Evolutionary conservation across 495 filamentous ascomycete species (phyloP), one percentile per base, ranked within the genome.

Genomic region (Hypoxylon perforatum): DNA sequence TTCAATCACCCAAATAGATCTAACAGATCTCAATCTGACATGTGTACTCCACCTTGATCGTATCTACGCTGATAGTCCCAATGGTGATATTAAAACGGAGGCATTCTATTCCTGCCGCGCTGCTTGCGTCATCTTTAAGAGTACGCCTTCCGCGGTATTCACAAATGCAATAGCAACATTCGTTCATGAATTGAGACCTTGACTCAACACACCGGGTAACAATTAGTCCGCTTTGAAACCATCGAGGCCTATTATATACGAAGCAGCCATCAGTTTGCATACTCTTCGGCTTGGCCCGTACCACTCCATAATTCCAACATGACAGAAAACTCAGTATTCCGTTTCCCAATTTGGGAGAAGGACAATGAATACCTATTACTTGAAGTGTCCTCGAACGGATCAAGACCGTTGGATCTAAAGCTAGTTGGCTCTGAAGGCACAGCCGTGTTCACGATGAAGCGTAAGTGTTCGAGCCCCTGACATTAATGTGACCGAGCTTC

Each of bases 391-490:
- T 60, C 72, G 1, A 68, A 75, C 30, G 72, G 72, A 46, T 64
- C 69, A 4, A 57, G 70, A 30, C 60, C 70, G n/a, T 28, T 75
- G 11, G 72, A 75, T 33, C 54, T 75, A 23, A 75, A 70, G 44
- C 53, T 75, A 10, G 33, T 69, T 36, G 72, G 66, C 12, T 75
- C 72, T 1, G 72, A 75, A 48, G 66, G 72, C 28, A 75, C 72
- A 17, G 72, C 70, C 19, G 72, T 73, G 18, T 75, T 73, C 42
- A 33, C 50, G 36, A 58, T 59, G 44, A 75, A 75, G 39, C 45
- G 72, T 75, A 28, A 73, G 72, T 47, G n/a, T 46, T 46, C 30
- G 57, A 44, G 8, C 15, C 19, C 54, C 28, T 15, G 2, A n/a
- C 4, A 45, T 66, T 39, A 23, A 61, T 52, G 50, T 50, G 42